phyloP scores from a whole-genome alignment of 768 basidiomycete genomes.

The Pilatotrama ljubarskyi region DNA sequence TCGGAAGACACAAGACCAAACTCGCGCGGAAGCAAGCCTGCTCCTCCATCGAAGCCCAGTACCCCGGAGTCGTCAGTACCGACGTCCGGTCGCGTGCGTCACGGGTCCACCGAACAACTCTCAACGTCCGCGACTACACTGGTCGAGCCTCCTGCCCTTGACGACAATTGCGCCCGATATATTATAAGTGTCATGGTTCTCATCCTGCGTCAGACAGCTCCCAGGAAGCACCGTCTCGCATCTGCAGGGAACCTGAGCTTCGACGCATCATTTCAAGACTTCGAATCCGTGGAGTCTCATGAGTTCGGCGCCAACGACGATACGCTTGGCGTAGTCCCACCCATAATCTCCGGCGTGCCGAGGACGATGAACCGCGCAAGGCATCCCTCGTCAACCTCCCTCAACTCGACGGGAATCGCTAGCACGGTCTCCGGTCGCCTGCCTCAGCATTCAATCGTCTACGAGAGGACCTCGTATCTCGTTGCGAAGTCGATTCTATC shows the following conservation, averaged over 20 bases:
- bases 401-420: slow-evolving; percentile 21
- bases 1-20: slow-evolving; percentile 41
- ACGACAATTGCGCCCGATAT: slow-evolving; percentile 81
- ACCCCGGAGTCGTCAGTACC: slow-evolving; percentile 38
- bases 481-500: slow-evolving; percentile 32
- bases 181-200: slow-evolving; percentile 79
- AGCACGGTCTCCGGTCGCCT: slow-evolving; percentile 14
- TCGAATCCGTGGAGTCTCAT: slow-evolving; percentile 52
- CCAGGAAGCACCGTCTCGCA: slow-evolving; percentile 54
- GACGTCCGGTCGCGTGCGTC: slow-evolving; percentile 36
- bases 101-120: slow-evolving; percentile 47
- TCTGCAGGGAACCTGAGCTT: slow-evolving; percentile 62
- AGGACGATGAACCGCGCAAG: slow-evolving; percentile 19
- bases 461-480: slow-evolving; percentile 33
- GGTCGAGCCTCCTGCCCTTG: slow-evolving; percentile 69
- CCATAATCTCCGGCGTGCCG: slow-evolving; percentile 19
- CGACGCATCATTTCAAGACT: slow-evolving; percentile 69
- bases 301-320: slow-evolving; percentile 23
- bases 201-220: slow-evolving; percentile 74
- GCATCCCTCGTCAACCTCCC: slow-evolving; percentile 21
- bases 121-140: slow-evolving; percentile 30
- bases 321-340: slow-evolving; percentile 12
- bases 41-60: slow-evolving; percentile 29
- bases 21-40: slow-evolving; percentile 43
- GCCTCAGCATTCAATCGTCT: slow-evolving; percentile 23